Evolutionary conservation across 1,139 yeast species (phyloP), one percentile per base, ranked within the genome.

Genomic region (Suhomyces ambrosiae): DNA sequence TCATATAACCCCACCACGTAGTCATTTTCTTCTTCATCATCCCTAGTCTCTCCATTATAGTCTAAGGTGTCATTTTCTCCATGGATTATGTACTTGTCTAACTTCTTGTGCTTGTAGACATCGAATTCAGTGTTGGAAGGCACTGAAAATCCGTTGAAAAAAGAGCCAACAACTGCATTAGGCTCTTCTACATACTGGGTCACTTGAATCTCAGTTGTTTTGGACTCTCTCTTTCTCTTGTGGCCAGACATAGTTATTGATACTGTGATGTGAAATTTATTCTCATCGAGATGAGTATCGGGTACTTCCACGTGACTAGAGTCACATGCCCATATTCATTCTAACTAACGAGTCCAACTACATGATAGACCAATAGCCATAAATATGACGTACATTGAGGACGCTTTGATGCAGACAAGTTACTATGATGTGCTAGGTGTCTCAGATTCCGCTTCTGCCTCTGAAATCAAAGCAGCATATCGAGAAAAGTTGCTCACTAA

Each of bases 31-130:
- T 54, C 66, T 17, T 73, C 76, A n/a, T 67, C 67, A 9, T 58
- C 61, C 5, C 58, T 52, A 3, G 74, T 71, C 16, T 61, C 58
- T 5, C 95, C 96, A 42, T 80, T 80, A 57, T 86, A 90, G 48
- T 82, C 90, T 42, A 90, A 68, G 22, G 76, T 74, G 2, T 75
- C 80, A 46, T 76, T 80, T 60, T 89, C 95, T 27, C 96, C 97
- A 56, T 87, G 96, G 34, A 87, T 53, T 22, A 84, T 60, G 38
- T 61, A 64, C 30, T 68, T 64, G 15, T 69, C 66, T 10, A 65
- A 58, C 38, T 66, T 66, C 52, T 79, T 78, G 52, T 76, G 76
- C 54, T 76, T 71, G 61, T 76, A 86, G 26, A 87, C 65, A 27
- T 82, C 79, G 53, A 90, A 86, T 27, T 65, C 60, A 6, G 86